Conservation (phyloP, 768 basidiomycete species). For the Neoboletus magnificus region DNA sequence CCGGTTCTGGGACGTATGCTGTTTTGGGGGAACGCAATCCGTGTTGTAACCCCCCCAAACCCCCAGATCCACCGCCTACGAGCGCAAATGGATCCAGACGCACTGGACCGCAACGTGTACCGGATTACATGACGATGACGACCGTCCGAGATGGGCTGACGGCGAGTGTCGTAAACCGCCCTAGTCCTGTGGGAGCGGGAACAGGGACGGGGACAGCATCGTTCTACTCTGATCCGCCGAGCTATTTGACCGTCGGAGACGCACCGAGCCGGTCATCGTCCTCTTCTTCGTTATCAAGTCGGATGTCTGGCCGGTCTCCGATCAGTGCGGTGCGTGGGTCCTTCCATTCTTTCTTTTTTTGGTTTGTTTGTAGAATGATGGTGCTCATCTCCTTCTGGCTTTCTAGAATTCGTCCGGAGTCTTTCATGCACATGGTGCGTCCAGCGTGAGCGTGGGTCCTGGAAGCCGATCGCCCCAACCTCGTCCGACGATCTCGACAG, state of each 20-base stretch:
- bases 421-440: slow-evolving; percentile 18
- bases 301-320: slow-evolving; percentile 31
- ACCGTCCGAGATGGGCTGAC: slow-evolving; percentile 27
- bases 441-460: slow-evolving; percentile 6
- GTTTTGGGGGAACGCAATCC: slow-evolving; percentile 35
- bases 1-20: slow-evolving; percentile 20
- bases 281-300: slow-evolving; percentile 32
- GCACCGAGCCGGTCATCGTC: slow-evolving; percentile 32
- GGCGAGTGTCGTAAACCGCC: slow-evolving; percentile 19
- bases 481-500: slow-evolving; percentile 12
- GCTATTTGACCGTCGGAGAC: slow-evolving; percentile 22
- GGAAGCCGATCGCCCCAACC: slow-evolving; percentile 21
- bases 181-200: slow-evolving; percentile 11
- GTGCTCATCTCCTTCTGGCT: slow-evolving; percentile 1
- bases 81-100: slow-evolving; percentile 10
- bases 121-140: slow-evolving; percentile 35
- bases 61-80: slow-evolving; percentile 8
- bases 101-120: slow-evolving; percentile 23
- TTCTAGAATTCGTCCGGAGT: slow-evolving; percentile 24
- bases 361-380: not conserved
- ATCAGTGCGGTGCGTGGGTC: slow-evolving; percentile 23
- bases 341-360: not conserved
- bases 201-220: slow-evolving; percentile 7
- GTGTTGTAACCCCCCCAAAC: slow-evolving; percentile 10
- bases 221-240: slow-evolving; percentile 24